phyloP scores from a whole-genome alignment of 2,329 filamentous ascomycete genomes.

The Penicillium sp. region DNA sequence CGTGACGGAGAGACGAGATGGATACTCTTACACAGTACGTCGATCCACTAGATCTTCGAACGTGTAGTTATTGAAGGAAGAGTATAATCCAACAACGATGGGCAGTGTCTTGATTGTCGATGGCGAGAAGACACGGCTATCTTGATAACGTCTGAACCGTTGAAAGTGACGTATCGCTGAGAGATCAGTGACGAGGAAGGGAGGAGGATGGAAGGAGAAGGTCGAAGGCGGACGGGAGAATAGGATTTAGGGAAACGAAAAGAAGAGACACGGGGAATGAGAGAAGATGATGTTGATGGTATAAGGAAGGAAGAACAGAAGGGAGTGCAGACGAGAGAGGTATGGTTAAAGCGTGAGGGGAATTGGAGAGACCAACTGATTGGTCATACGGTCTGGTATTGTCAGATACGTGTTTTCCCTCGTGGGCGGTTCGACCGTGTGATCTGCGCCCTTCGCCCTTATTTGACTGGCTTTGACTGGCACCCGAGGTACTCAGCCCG shows the following conservation, averaged over 20 bases:
- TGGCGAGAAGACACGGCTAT: slow-evolving; percentile 5
- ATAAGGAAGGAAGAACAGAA: slow-evolving; percentile 18
- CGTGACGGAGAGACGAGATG: background rate
- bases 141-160: slow-evolving; percentile 6
- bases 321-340: slow-evolving; percentile 15
- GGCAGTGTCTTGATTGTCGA: slow-evolving; percentile 11
- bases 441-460: slow-evolving; percentile 2
- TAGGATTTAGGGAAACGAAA: slow-evolving; percentile 9
- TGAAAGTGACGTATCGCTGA: slow-evolving; percentile 7
- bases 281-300: slow-evolving; percentile 19
- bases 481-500: slow-evolving; percentile 13
- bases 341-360: slow-evolving; percentile 15
- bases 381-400: slow-evolving; percentile 9
- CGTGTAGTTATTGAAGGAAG: slow-evolving; percentile 14
- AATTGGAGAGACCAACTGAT: slow-evolving; percentile 18
- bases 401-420: slow-evolving; percentile 20
- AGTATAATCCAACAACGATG: slow-evolving; percentile 14
- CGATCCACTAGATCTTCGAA: slow-evolving; percentile 6
- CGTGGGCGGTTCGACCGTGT: slow-evolving; percentile 14
- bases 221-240: slow-evolving; percentile 11
- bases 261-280: slow-evolving; percentile 14
- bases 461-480: background rate
- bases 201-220: slow-evolving; percentile 2
- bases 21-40: slow-evolving; percentile 7
- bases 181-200: slow-evolving; percentile 9